Percentiles rank a stretch among this genome's conserved stretches.
phyloP scores from a whole-genome alignment of 352 stramenopile genomes.

The Globisporangium sylvaticum region DNA sequence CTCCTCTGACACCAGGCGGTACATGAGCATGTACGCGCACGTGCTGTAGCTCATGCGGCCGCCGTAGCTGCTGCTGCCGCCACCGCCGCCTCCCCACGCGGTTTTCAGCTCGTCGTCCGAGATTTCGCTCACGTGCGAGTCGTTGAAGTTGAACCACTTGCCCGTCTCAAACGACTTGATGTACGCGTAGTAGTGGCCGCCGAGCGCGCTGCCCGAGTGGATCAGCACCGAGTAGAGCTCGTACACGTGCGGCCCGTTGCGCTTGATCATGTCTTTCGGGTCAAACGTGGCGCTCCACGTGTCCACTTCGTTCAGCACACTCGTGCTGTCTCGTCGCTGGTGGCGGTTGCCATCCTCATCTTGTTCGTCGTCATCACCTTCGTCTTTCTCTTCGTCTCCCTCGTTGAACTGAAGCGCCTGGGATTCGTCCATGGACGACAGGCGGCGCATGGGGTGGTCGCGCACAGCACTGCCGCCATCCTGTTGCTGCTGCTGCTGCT shows the following conservation, averaged over 20 bases:
- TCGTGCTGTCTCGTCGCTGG: constrained; percentile 7
- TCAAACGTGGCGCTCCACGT: constrained; percentile 77
- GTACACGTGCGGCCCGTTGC: constrained; percentile 76
- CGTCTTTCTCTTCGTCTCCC: constrained; percentile 15
- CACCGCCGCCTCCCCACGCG: constrained; percentile 57
- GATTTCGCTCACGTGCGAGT: constrained; percentile 76
- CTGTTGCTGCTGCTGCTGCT: constrained; percentile 27
- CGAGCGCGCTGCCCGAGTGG: constrained; percentile 89
- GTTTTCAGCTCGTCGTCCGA: constrained; percentile 73
- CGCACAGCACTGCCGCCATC: background rate
- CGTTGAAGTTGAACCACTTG: constrained; percentile 89
- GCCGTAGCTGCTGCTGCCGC: constrained; percentile 44
- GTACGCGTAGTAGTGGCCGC: constrained; percentile 93
- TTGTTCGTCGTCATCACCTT: constrained; percentile 13
- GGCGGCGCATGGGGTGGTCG: constrained; percentile 25
- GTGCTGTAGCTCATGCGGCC: constrained; percentile 63
- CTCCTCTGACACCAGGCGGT: constrained; percentile 63
- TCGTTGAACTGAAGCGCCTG: constrained; percentile 41
- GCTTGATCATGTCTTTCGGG: constrained; percentile 52
- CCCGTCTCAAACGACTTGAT: constrained; percentile 85
- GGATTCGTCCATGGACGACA: constrained; percentile 78
- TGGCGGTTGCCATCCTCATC: background rate
- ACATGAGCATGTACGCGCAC: constrained; percentile 91
- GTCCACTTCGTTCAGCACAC: constrained; percentile 25
- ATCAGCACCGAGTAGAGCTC: constrained; percentile 92